Evolutionary conservation across 164 flowering plant genomes (phyloP).

Genomic region (Saururus chinensis): DNA sequence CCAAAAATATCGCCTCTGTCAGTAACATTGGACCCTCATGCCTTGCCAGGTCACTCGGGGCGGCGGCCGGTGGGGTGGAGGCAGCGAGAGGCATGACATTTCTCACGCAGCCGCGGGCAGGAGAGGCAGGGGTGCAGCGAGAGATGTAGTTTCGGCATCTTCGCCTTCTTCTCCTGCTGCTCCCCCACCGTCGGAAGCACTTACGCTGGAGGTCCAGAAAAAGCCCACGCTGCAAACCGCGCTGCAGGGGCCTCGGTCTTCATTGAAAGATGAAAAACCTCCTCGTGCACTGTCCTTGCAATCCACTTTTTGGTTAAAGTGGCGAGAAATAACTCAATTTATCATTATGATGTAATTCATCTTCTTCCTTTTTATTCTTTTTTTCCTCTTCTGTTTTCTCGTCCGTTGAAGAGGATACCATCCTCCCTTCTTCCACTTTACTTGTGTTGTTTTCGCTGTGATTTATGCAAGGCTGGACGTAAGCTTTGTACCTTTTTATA

Average conservation of each 20-base stretch:
- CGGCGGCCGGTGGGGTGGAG: neutral
- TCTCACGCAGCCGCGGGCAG: neutral
- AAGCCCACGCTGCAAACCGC: neutral
- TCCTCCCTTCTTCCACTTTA: neutral
- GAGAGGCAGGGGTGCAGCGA: neutral
- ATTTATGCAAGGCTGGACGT: too few relatives aligned
- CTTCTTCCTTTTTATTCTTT: neutral
- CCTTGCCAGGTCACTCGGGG: neutral
- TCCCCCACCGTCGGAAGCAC: neutral
- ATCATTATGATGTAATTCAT: conserved; percentile 60
- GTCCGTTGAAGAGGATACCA: neutral
- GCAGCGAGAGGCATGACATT: neutral
- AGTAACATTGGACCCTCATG: too few relatives aligned
- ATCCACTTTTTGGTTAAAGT: conserved; percentile 57
- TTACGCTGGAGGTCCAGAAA: neutral
- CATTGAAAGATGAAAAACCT: conserved; percentile 20
- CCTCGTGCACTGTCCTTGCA: conserved; percentile 38
- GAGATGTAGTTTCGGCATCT: neutral
- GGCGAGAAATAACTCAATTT: conserved; percentile 22
- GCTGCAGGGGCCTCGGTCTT: conserved; percentile 18
- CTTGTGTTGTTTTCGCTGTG: neutral
- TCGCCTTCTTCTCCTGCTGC: neutral
- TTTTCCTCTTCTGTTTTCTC: neutral
- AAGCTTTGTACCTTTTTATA: neutral
- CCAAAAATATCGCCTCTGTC: too few relatives aligned